Percentiles rank a stretch among this genome's conserved stretches.
Conservation (phyloP, 768 basidiomycete genomes). For the Sistotremastrum suecicum region DNA sequence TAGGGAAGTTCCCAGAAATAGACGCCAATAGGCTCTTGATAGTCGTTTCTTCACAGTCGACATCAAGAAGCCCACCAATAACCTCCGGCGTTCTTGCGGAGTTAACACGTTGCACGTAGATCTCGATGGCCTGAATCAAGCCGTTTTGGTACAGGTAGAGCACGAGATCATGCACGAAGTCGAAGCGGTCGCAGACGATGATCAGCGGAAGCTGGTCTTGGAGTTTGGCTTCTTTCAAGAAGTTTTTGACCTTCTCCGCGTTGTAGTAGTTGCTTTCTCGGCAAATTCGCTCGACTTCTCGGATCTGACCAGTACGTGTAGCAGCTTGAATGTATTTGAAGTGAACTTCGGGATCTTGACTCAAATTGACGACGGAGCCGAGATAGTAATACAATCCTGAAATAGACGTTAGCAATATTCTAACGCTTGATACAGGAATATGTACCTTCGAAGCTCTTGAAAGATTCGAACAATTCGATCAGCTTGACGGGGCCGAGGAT, state of each 20-base stretch:
- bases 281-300: conserved; percentile 98
- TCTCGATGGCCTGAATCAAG: conserved; percentile 93
- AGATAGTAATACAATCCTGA: conserved; percentile 94
- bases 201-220: conserved; percentile 94
- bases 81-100: conserved; percentile 95
- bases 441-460: conserved; percentile 91
- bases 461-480: conserved; percentile 96
- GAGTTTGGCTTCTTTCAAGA: conserved; percentile 97
- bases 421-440: neutral
- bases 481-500: conserved; percentile 93
- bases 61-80: conserved; percentile 89
- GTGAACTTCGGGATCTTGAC: conserved; percentile 91
- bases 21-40: conserved; percentile 92
- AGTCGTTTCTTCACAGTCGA: conserved; percentile 92
- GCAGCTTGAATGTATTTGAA: conserved; percentile 99
- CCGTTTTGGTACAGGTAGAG: conserved; percentile 98
- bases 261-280: conserved; percentile 96
- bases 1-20: conserved; percentile 93
- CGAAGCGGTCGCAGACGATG: conserved; percentile 99
- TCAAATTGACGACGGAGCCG: conserved; percentile 93
- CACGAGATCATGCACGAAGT: conserved; percentile 98
- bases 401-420: neutral
- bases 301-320: conserved; percentile 93
- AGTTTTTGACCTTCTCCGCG: conserved; percentile 99
- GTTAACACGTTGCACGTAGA: conserved; percentile 99